Base-by-base conservation (phyloP, 345 rosid genomes). In the Syzygium aqueum region DNA sequence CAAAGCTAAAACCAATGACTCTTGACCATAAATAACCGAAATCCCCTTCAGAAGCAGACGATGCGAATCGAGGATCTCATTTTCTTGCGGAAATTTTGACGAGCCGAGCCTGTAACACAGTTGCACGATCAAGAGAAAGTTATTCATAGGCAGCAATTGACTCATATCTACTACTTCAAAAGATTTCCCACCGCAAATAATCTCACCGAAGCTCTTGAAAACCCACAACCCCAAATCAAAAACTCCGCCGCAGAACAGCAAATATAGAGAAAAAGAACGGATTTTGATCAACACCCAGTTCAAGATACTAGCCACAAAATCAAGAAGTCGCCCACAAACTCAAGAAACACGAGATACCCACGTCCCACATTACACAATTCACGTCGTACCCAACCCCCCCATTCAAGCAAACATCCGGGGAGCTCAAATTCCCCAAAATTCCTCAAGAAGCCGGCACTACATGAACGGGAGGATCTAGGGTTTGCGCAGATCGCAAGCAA, bases 271-370 rank as follows among this genome's bases (percentile, higher is more conserved):
- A 67, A 90, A 87, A 86, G 14, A 86, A 85, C 43, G 88, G 86
- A 89, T 87, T 87, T 86, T 88, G 89, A 92, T 90, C 82, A 61
- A 86, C 86, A 85, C 91, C 89, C 92, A 88, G 86, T 54, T 87
- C 90, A 90, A 89, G 88, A 89, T 43, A 90, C 22, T 33, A 30
- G 78, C 78, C 0, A 21, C 40, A 28, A 5, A 15, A 15, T 28
- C 77, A 63, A 63, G 40, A 28, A 63, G 77, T 63, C 77, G 33
- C 16, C 9, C 49, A 73, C 10, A 37, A 10, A 73, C 46, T 73
- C 49, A 19, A 73, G 80, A 51, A 84, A 52, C 85, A 43, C 78
- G 59, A 33, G 33, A 85, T 43, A 63, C 33, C 78, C 86, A 27
- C 15, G 63, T 5, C 86, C 30, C 86, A 59, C 37, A 43, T 37